Evolutionary conservation across 108 stramenopile species (phyloP), one percentile per base, ranked within the genome.

Genomic region (Asterionellopsis glacialis): DNA sequence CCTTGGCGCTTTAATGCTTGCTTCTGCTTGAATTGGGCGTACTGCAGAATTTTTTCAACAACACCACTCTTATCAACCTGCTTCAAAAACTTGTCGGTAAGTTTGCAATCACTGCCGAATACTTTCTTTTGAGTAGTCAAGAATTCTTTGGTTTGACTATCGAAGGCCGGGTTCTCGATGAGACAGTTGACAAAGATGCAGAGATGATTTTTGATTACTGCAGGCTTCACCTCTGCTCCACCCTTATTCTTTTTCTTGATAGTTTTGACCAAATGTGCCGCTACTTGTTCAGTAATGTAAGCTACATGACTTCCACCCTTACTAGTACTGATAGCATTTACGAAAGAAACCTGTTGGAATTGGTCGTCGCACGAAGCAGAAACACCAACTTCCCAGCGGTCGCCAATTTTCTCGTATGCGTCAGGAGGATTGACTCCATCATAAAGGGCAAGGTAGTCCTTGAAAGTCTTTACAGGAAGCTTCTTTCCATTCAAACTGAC

Each of bases 131-230:
- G 75, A 24, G 91, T 94, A 9, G 97, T 97, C 10, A 99, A 75
- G 48, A 79, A 83, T 67, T 99, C 99, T 77, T 99, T 99, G 27
- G 96, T 98, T 64, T 99, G 99, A 56, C 86, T 89, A 63, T 98
- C 97, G 67, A 99, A 99, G 9, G 96, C 85, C 9, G 95, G 95
- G 72, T 99, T 99, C 51, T 95, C 95, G 9, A 99, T 94, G 40
- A 99, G 77, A 53, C 83, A 87, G 65, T 98, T 98, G 42, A 98
- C 96, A 75, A 88, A 98, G 25, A 99, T 76, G 43, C 75, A 76
- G 10, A 99, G 74, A 63, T 99, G 97, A 67, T 96, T 95, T 74
- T 96, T 96, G 82, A 99, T 91, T 45, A 93, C 90, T 41, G 69
- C 66, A 0, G 91, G 72, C 60, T 93, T 98, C 44, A 98, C 82